Conservation (phyloP, 2,329 filamentous ascomycete genomes). For the Exophiala sp. region DNA sequence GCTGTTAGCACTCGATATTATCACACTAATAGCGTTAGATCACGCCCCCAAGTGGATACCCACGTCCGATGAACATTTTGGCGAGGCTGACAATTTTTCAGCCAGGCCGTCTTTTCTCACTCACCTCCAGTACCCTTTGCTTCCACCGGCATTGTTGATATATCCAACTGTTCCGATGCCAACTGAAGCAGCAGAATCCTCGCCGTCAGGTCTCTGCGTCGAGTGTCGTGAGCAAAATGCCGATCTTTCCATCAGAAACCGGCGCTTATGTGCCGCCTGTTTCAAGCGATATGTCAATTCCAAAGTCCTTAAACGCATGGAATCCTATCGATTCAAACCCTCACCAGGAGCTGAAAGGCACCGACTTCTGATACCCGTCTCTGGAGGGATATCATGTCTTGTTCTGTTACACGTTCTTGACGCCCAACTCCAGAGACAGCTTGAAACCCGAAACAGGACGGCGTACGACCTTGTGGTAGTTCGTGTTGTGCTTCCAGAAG, state of each 20-base stretch:
- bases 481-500: conserved; percentile 40
- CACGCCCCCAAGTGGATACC: too few relatives aligned
- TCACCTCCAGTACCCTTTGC: background rate
- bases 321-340: conserved; percentile 52
- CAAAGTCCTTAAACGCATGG: conserved; percentile 75
- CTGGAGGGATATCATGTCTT: conserved; percentile 74
- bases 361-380: conserved; percentile 70
- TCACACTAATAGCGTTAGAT: too few relatives aligned
- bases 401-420: conserved; percentile 70
- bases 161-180: background rate
- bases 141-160: background rate
- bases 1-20: too few relatives aligned
- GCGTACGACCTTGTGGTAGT: conserved; percentile 56
- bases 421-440: conserved; percentile 60
- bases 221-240: conserved; percentile 51
- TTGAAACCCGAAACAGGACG: conserved; percentile 53
- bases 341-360: conserved; percentile 38
- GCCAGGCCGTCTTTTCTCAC: too few relatives aligned
- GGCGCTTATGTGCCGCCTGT: conserved; percentile 61
- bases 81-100: too few relatives aligned
- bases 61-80: too few relatives aligned
- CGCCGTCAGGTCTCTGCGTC: conserved; percentile 42
- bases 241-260: conserved; percentile 51
- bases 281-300: conserved; percentile 70
- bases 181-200: background rate